Evolutionary conservation across 306 rosid species (phyloP).

Genomic region (Senna siamea): DNA sequence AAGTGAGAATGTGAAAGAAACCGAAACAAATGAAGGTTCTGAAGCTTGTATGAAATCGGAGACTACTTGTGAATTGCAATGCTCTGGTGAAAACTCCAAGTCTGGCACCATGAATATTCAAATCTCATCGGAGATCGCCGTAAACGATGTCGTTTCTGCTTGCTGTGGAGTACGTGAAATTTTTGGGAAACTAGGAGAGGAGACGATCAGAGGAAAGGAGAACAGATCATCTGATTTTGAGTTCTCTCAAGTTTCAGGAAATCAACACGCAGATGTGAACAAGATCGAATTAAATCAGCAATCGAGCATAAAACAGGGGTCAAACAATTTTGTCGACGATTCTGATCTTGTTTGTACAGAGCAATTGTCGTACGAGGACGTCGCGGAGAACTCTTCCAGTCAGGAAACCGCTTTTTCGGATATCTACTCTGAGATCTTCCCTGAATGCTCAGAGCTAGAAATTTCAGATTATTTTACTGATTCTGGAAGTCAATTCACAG

Average conservation of each 20-base stretch:
- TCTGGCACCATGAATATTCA: slow-evolving; percentile 35
- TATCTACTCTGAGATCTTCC: slow-evolving; percentile 55
- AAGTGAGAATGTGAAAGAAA: slow-evolving; percentile 33
- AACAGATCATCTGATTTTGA: slow-evolving; percentile 62
- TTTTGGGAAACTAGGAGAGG: slow-evolving; percentile 37
- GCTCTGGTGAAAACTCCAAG: slow-evolving; percentile 27
- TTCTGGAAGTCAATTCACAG: slow-evolving; percentile 88
- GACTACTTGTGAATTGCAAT: slow-evolving; percentile 48
- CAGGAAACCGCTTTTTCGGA: slow-evolving; percentile 61
- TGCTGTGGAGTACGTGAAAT: slow-evolving; percentile 46
- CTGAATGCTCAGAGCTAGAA: slow-evolving; percentile 57
- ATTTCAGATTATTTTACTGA: slow-evolving; percentile 67
- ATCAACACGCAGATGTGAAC: slow-evolving; percentile 34
- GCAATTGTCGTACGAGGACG: slow-evolving; percentile 56
- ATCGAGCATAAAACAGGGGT: slow-evolving; percentile 51
- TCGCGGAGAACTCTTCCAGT: slow-evolving; percentile 55
- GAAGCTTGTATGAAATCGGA: slow-evolving; percentile 50
- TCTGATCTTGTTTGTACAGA: slow-evolving; percentile 82
- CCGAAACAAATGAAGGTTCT: slow-evolving; percentile 48
- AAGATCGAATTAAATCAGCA: slow-evolving; percentile 52
- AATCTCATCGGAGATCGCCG: slow-evolving; percentile 37
- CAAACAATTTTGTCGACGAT: slow-evolving; percentile 43
- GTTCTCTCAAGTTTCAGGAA: slow-evolving; percentile 41
- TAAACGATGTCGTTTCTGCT: slow-evolving; percentile 50
- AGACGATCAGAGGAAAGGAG: slow-evolving; percentile 32